Conservation (phyloP, 805 yeast species). For the Candida sithepensis region DNA sequence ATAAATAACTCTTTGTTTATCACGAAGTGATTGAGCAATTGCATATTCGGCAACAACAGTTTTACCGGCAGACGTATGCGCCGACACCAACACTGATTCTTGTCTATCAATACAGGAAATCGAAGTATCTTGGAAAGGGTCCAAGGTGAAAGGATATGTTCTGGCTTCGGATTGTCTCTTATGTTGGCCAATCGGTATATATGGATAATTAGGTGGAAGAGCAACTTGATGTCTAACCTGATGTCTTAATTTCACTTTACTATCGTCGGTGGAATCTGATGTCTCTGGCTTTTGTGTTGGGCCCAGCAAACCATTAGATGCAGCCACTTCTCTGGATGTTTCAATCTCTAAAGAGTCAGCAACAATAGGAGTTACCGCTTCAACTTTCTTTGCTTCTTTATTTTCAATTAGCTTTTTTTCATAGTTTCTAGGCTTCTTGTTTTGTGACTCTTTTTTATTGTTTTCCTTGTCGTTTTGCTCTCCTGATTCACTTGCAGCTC, state of each 20-base stretch:
- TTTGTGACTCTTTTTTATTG: conserved; percentile 16
- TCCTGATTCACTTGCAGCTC: conserved; percentile 9
- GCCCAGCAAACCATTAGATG: conserved; percentile 62
- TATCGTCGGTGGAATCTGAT: conserved; percentile 20
- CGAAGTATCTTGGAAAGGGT: conserved; percentile 97
- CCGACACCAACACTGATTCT: conserved; percentile 94
- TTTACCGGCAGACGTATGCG: conserved; percentile 97
- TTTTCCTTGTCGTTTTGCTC: conserved; percentile 2
- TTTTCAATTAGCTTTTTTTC: conserved; percentile 29
- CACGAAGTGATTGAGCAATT: conserved; percentile 88
- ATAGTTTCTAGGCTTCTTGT: conserved; percentile 21
- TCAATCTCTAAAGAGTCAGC: conserved; percentile 86
- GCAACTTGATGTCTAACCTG: conserved; percentile 98
- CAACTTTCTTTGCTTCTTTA: conserved; percentile 18
- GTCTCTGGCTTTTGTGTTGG: conserved; percentile 32
- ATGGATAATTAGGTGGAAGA: conserved; percentile 86
- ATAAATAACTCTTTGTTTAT: conserved; percentile 89
- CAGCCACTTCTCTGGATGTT: conserved; percentile 84
- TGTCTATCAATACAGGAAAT: conserved; percentile 92
- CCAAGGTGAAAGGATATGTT: conserved; percentile 86
- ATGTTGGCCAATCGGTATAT: conserved; percentile 85
- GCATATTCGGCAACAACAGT: conserved; percentile 98
- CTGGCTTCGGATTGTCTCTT: conserved; percentile 76
- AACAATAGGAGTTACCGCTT: conserved; percentile 59
- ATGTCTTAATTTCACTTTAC: conserved; percentile 68